Evolutionary conservation across 2,329 filamentous ascomycete genomes (phyloP).

Genomic region (Ascocoryne sarcoides): DNA sequence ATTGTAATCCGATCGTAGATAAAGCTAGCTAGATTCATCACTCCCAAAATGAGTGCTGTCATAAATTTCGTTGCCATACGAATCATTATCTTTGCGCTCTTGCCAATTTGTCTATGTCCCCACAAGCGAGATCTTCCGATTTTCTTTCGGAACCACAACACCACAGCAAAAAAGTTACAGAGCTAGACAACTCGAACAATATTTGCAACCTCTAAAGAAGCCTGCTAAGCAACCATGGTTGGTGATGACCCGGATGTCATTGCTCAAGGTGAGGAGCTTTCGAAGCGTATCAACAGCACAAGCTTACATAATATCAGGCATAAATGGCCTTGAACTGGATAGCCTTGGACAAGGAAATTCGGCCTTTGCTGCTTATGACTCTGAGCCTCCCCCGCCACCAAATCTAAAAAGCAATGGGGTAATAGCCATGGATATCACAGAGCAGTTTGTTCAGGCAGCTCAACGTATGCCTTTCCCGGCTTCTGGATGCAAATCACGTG

Average conservation of each 20-base stretch:
- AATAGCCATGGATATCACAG: slow-evolving; percentile 49
- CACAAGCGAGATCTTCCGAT: slow-evolving; percentile 13
- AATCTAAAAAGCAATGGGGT: slow-evolving; percentile 37
- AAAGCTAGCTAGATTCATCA: no score
- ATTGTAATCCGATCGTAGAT: no score
- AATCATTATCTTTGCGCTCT: no score
- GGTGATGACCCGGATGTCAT: slow-evolving; percentile 17
- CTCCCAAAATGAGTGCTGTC: no score
- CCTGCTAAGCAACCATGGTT: slow-evolving; percentile 19
- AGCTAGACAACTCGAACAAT: neutral
- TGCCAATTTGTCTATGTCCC: neutral
- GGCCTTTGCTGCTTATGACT: slow-evolving; percentile 19
- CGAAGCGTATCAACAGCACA: neutral
- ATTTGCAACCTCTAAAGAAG: no score
- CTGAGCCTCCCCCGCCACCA: slow-evolving; percentile 25
- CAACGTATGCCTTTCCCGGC: slow-evolving; percentile 35
- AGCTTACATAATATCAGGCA: neutral
- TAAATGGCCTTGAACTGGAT: slow-evolving; percentile 19
- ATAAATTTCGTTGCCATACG: no score
- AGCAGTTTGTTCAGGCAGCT: slow-evolving; percentile 44
- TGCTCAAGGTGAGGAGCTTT: slow-evolving; percentile 16
- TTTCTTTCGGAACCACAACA: neutral
- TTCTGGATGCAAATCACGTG: slow-evolving; percentile 18
- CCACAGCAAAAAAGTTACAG: neutral
- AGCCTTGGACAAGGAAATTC: slow-evolving; percentile 14